Base-by-base conservation (phyloP, 345 rosid genomes). In the Boechera retrofracta region DNA sequence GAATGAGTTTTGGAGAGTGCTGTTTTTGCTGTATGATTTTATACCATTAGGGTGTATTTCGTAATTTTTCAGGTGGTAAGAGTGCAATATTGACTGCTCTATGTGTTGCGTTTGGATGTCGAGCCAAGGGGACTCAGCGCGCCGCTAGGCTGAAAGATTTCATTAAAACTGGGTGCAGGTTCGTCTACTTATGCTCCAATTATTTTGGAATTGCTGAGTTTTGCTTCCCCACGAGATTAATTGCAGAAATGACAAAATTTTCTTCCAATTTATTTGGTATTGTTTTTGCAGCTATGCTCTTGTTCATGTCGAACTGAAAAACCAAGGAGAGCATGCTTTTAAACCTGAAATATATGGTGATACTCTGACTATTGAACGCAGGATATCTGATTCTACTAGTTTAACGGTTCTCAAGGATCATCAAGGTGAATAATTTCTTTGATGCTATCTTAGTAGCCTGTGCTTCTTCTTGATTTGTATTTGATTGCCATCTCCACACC, bases 131-230 rank as follows among this genome's bases (percentile, higher is more conserved):
- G 57, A 94, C 98, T 69, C 94, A 94, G 44, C 86, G 97, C 71
- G 98, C 94, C 3, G 63, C 89, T 18, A 79, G 84, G 4, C 67
- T 90, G 71, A 90, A 94, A 75, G 91, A 91, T 81, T 94, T 94
- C 73, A 91, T 94, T 26, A 94, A 90, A 86, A 85, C 83, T 69
- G 94, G 94, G 64, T 86, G 92, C 93, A 91, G 97, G 96, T 93
- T 82, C 60, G 74, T 67, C 49, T 28, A 7, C 31, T 38, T 36
- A 6, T 12, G 15, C 21, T 21, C 21, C 21, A 21, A 21, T 21
- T 1, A 21, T 21, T 21, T 21, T 21, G 21, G 21, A 21, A 16
- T 31, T 41, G 28, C 32, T 33, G 16, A 3, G n/a, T 39, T 54
- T 36, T 68, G 61, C 72, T 69, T 54, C 36, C 11, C 36, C 38